A percentile compares a stretch with the other conserved stretches of the same genome.
These are phyloP conservation scores for Prunus dulcis DNA, from an alignment of 306 rosid species.

Conservation along the genomic window DNA sequence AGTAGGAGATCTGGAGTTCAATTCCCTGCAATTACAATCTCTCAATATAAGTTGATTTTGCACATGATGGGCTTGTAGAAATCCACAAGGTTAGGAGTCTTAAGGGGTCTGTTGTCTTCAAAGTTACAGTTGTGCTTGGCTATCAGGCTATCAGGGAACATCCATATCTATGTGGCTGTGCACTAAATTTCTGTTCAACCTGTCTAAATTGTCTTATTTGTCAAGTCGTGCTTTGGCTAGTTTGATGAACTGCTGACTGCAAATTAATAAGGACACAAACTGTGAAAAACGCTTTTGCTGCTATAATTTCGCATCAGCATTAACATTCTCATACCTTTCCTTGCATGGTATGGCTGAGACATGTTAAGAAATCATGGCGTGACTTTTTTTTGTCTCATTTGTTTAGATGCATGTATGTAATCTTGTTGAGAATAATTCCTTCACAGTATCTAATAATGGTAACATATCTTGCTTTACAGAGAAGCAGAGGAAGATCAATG, in stretches of 20 bases:
- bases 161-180: background rate
- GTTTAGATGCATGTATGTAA: background rate
- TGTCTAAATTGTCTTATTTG: background rate
- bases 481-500: constrained; percentile 51
- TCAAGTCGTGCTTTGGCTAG: background rate
- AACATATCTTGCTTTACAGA: constrained; percentile 46
- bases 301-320: background rate
- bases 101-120: background rate
- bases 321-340: background rate
- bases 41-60: background rate
- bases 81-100: background rate
- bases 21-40: background rate
- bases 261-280: background rate
- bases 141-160: background rate
- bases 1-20: background rate
- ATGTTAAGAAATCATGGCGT: background rate
- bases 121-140: background rate
- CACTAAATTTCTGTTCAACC: background rate
- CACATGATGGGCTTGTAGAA: background rate
- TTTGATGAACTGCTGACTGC: background rate
- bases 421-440: constrained; percentile 3
- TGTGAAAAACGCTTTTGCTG: background rate
- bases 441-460: background rate
- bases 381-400: background rate
- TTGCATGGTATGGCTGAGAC: background rate